Percentiles rank a stretch among this genome's conserved stretches.
phyloP scores from a whole-genome alignment of 495 filamentous ascomycete genomes.

The Penicillium cosmopolitanum region DNA sequence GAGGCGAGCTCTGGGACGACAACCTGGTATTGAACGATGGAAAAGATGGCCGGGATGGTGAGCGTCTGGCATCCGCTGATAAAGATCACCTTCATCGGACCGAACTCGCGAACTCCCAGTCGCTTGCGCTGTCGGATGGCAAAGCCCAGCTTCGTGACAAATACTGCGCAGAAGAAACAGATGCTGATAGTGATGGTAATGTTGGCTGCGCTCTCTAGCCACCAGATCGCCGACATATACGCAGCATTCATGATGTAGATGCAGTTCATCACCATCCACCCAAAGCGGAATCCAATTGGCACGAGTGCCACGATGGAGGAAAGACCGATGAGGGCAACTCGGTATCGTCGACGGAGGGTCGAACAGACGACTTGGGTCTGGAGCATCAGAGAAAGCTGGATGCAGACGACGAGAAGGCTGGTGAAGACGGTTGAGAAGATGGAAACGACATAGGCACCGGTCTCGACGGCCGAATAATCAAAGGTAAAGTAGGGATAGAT shows the following conservation, averaged over 20 bases:
- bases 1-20: conserved; percentile 61
- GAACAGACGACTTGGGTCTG: conserved; percentile 69
- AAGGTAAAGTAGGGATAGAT: conserved; percentile 61
- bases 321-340: conserved; percentile 45
- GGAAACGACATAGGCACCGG: conserved; percentile 50
- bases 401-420: conserved; percentile 60
- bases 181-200: conserved; percentile 66
- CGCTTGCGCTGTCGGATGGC: conserved; percentile 60
- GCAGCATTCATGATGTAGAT: conserved; percentile 47
- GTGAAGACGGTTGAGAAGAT: conserved; percentile 57
- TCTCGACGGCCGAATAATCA: conserved; percentile 59
- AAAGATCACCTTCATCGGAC: conserved; percentile 72
- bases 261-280: conserved; percentile 59
- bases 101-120: conserved; percentile 62
- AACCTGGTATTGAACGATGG: conserved; percentile 61
- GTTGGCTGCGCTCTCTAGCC: conserved; percentile 57
- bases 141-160: conserved; percentile 69
- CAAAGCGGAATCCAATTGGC: conserved; percentile 63
- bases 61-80: conserved; percentile 79
- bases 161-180: conserved; percentile 75
- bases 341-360: conserved; percentile 48
- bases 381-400: conserved; percentile 70
- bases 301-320: conserved; percentile 58
- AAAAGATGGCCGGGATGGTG: conserved; percentile 80
- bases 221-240: conserved; percentile 25